Conservation (phyloP, 225 moss, liverwort and hornwort genomes). For the Takakia lepidozioides region DNA sequence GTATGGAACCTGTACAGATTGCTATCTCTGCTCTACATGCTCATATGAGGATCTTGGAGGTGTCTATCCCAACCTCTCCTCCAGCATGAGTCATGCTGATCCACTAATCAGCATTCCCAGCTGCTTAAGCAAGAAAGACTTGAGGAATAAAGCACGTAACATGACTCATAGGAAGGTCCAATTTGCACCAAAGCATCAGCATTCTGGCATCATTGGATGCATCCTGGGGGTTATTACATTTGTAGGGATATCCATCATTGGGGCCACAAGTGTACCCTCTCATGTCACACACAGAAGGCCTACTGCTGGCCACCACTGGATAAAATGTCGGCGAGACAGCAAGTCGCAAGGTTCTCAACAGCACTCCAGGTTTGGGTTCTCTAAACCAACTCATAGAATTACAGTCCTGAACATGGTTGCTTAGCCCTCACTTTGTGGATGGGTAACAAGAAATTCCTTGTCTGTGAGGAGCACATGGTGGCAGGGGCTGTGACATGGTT, state of each 20-base stretch:
- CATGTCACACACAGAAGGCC: slow-evolving; percentile 15
- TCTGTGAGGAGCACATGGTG: neutral
- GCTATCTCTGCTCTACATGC: slow-evolving; percentile 10
- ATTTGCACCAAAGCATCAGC: slow-evolving; percentile 13
- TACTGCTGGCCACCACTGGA: slow-evolving; percentile 22
- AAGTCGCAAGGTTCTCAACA: slow-evolving; percentile 34
- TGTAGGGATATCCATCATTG: slow-evolving; percentile 17
- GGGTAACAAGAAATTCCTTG: slow-evolving; percentile 10
- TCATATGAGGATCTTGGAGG: slow-evolving; percentile 9
- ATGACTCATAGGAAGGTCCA: slow-evolving; percentile 3
- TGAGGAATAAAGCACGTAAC: slow-evolving; percentile 10
- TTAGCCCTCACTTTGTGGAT: too few relatives aligned
- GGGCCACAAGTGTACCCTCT: slow-evolving; percentile 10
- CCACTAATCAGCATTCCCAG: slow-evolving; percentile 10
- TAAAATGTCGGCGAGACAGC: slow-evolving; percentile 45
- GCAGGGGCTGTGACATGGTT: too few relatives aligned
- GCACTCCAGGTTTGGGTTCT: slow-evolving; percentile 52
- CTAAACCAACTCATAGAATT: slow-evolving; percentile 20
- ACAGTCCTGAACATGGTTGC: too few relatives aligned
- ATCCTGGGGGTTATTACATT: slow-evolving; percentile 20
- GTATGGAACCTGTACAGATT: slow-evolving; percentile 22
- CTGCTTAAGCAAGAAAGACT: slow-evolving; percentile 2
- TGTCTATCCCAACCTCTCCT: slow-evolving; percentile 11
- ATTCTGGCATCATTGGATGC: slow-evolving; percentile 21
- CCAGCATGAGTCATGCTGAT: slow-evolving; percentile 2